Conservation (phyloP, 306 rosid species). For the Biancaea sappan region DNA sequence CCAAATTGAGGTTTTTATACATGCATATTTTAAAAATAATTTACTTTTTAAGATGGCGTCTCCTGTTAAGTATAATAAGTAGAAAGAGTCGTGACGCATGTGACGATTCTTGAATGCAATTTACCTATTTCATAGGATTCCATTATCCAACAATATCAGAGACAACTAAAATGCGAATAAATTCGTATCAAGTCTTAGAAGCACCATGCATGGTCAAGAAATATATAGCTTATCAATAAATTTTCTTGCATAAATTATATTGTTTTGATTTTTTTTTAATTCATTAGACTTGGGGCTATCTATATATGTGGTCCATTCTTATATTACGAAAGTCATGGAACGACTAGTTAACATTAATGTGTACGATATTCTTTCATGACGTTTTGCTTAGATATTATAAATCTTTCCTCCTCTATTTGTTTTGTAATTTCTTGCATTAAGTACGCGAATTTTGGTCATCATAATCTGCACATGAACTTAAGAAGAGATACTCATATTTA, state of each 20-base stretch:
- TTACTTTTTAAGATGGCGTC: slow-evolving; percentile 22
- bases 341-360: too few relatives aligned
- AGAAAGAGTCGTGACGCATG: not conserved
- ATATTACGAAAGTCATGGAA: too few relatives aligned
- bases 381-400: too few relatives aligned
- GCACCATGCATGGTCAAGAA: not conserved
- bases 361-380: too few relatives aligned
- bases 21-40: not conserved
- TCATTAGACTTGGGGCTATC: too few relatives aligned
- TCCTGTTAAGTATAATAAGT: slow-evolving; percentile 2
- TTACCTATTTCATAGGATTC: slow-evolving; percentile 6
- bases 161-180: not conserved
- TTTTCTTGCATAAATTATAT: too few relatives aligned
- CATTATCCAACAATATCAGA: not conserved
- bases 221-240: not conserved
- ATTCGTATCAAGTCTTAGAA: not conserved
- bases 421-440: not conserved
- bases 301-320: too few relatives aligned
- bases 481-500: not conserved
- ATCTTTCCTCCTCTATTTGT: not conserved
- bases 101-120: slow-evolving; percentile 14
- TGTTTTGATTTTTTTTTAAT: too few relatives aligned
- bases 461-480: not conserved
- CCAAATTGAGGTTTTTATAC: too few relatives aligned
- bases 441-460: not conserved